A percentile compares a stretch with the other conserved stretches of the same genome.
These are phyloP conservation scores for Arabis alpina DNA, from an alignment of 345 rosid genomes.

Conservation along the genomic window DNA sequence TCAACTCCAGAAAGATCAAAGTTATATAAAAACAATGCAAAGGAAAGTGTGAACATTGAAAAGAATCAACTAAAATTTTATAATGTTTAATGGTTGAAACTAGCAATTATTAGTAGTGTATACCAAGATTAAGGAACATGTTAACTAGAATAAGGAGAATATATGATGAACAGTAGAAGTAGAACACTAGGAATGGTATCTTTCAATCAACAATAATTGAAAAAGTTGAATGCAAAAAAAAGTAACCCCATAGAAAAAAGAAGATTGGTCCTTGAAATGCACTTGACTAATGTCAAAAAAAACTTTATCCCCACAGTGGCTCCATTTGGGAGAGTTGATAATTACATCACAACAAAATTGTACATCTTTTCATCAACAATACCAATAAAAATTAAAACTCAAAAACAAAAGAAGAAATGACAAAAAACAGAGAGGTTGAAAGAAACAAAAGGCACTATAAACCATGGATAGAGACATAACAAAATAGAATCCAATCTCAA, in stretches of 20 bases:
- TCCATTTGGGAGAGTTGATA: slow-evolving; percentile 56
- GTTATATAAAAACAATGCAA: slow-evolving; percentile 5
- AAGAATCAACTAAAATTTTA: not conserved
- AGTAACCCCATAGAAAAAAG: slow-evolving; percentile 7
- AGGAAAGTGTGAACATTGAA: not conserved
- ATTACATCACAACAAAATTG: slow-evolving; percentile 56
- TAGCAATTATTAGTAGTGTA: not conserved
- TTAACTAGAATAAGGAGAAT: slow-evolving; percentile 21
- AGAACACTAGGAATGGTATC: slow-evolving; percentile 31
- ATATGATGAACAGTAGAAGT: slow-evolving; percentile 24
- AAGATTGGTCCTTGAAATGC: slow-evolving; percentile 64
- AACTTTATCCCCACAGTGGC: slow-evolving; percentile 60
- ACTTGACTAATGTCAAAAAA: slow-evolving; percentile 46
- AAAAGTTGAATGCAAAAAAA: slow-evolving; percentile 35
- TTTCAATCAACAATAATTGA: slow-evolving; percentile 40
- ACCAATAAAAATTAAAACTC: slow-evolving; percentile 42
- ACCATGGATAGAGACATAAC: slow-evolving; percentile 35
- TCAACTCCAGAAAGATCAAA: slow-evolving; percentile 37
- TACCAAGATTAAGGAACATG: not conserved
- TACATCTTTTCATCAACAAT: slow-evolving; percentile 46
- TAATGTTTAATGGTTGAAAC: no score
- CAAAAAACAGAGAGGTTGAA: slow-evolving; percentile 9
- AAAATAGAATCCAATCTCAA: slow-evolving; percentile 28
- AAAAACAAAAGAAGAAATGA: slow-evolving; percentile 22
- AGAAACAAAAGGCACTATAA: slow-evolving; percentile 36